Conservation (phyloP, 1,284 basidiomycete genomes). For the Wallemia hederae region DNA sequence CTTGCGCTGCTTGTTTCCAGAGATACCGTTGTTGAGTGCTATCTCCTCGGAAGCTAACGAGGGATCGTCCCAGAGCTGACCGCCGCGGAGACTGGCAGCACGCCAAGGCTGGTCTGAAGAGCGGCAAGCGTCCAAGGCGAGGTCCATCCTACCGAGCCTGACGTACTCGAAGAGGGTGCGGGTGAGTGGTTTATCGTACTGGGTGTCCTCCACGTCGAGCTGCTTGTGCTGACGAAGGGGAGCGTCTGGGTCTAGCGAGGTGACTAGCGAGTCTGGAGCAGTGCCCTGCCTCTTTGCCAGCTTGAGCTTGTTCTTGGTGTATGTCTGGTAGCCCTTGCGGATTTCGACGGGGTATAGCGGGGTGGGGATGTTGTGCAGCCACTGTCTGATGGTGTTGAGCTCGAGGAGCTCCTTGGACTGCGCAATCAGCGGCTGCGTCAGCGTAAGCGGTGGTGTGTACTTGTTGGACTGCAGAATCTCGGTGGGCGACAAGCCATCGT, state of each 20-base stretch:
- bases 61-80: conserved; percentile 40
- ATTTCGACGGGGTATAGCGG: conserved; percentile 30
- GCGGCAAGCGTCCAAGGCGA: conserved; percentile 53
- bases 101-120: conserved; percentile 72
- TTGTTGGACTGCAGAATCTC: conserved; percentile 33
- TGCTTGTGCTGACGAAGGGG: conserved; percentile 25
- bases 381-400: conserved; percentile 40
- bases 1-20: conserved; percentile 38
- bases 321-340: conserved; percentile 46
- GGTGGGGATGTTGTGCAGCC: conserved; percentile 43
- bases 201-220: conserved; percentile 40
- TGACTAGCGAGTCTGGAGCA: conserved; percentile 24
- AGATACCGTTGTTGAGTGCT: background rate
- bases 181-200: conserved; percentile 44
- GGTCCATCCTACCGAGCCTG: conserved; percentile 47
- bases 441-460: conserved; percentile 39
- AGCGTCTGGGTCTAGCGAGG: conserved; percentile 44
- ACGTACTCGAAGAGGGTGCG: conserved; percentile 48
- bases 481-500: conserved; percentile 22
- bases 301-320: conserved; percentile 43
- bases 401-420: conserved; percentile 30
- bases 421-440: conserved; percentile 37
- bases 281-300: conserved; percentile 29
- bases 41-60: conserved; percentile 17
- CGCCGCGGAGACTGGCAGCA: conserved; percentile 53